Conservation (phyloP, 441 rosid species). For the Arabidopsis hybrid region DNA sequence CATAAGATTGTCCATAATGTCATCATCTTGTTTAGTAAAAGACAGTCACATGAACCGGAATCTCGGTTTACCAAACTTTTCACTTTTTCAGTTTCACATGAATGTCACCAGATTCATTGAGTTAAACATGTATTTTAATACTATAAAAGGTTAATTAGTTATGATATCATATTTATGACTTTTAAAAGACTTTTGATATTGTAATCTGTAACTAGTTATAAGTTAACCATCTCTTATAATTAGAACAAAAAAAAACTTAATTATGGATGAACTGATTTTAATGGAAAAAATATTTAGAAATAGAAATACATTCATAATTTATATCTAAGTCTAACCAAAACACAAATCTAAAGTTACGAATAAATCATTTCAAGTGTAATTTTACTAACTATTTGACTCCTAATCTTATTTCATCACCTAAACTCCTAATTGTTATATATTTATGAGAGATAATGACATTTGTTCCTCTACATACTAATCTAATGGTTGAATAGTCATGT, state of each 20-base stretch:
- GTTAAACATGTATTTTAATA: slow-evolving; percentile 14
- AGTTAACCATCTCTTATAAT: too few species aligned
- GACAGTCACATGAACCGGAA: slow-evolving; percentile 20
- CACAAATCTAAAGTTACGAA: background rate
- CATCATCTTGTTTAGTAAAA: slow-evolving; percentile 18
- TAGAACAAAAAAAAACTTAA: too few species aligned
- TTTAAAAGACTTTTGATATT: background rate
- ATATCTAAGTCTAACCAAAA: background rate
- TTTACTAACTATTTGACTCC: background rate
- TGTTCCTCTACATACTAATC: slow-evolving; percentile 9
- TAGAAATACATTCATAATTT: background rate
- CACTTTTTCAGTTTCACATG: slow-evolving; percentile 33
- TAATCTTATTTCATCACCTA: background rate
- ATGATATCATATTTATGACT: background rate
- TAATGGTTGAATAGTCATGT: slow-evolving; percentile 27
- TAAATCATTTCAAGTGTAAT: background rate
- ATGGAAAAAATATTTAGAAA: background rate
- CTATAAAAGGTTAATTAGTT: background rate
- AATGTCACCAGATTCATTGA: slow-evolving; percentile 15
- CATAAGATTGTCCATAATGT: slow-evolving; percentile 16
- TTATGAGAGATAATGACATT: background rate
- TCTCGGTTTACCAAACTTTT: slow-evolving; percentile 10
- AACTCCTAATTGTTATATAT: background rate
- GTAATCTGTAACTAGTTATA: too few species aligned
- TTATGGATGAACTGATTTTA: too few species aligned